phyloP scores from a whole-genome alignment of 2,329 filamentous ascomycete species.

The Diaporthe eres region DNA sequence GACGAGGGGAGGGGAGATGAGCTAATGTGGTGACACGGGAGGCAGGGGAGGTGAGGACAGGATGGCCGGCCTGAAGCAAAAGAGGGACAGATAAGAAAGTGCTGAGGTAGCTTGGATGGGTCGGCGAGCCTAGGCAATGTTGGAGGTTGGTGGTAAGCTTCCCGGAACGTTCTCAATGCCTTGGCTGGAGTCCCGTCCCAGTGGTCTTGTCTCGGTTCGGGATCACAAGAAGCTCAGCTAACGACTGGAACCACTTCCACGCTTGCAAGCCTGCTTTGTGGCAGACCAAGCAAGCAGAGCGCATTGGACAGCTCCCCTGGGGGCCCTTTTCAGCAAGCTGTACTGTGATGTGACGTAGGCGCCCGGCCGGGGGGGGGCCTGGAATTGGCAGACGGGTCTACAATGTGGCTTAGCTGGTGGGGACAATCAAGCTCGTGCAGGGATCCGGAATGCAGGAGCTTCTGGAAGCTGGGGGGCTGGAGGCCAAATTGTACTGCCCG shows the following conservation, averaged over 20 bases:
- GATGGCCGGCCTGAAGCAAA: slow-evolving; percentile 34
- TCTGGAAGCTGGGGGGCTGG: slow-evolving; percentile 25
- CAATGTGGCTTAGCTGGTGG: slow-evolving; percentile 31
- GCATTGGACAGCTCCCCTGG: slow-evolving; percentile 28
- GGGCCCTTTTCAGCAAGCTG: neutral
- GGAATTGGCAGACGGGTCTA: slow-evolving; percentile 12
- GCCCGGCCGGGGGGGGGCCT: slow-evolving; percentile 6
- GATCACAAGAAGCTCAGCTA: slow-evolving; percentile 13
- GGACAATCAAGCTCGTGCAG: slow-evolving; percentile 27
- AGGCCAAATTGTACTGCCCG: neutral
- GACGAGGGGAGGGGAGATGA: slow-evolving; percentile 24
- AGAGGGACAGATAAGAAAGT: slow-evolving; percentile 25
- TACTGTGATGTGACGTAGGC: slow-evolving; percentile 19
- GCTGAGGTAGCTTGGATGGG: slow-evolving; percentile 3
- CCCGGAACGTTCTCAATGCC: slow-evolving; percentile 11
- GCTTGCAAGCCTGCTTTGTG: slow-evolving; percentile 27
- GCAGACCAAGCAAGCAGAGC: slow-evolving; percentile 14
- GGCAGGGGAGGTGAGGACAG: neutral
- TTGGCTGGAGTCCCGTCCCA: slow-evolving; percentile 23
- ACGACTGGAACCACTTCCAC: neutral
- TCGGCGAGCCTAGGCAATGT: neutral
- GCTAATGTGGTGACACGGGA: neutral
- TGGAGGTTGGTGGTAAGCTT: slow-evolving; percentile 33
- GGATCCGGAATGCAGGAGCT: slow-evolving; percentile 11
- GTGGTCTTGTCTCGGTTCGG: slow-evolving; percentile 21